Evolutionary conservation across 2,329 filamentous ascomycete species (phyloP), one percentile per base, ranked within the genome.

Genomic region (Cryphonectria japonica): DNA sequence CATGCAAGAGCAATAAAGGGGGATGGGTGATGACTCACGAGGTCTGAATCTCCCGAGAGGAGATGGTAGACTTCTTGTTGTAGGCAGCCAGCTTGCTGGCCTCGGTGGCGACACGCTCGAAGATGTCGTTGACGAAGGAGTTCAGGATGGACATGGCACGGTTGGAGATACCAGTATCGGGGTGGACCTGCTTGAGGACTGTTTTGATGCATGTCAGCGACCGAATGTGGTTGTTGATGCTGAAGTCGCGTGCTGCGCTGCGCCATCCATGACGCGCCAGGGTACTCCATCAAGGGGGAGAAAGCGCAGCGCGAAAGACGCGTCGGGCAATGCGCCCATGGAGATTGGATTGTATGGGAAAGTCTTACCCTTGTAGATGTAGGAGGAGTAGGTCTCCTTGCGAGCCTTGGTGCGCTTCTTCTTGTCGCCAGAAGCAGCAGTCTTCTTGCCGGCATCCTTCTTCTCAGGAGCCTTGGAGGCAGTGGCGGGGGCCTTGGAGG

Each of bases 11-110:
- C 61, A 32, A 91, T 89, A 11, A 16, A 7, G 11, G 5, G 13
- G n/a, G 7, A 26, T 39, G 37, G 46, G 14, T 50, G 22, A 26
- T 52, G 41, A 85, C 88, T 76, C 84, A 91, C 84, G 96, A 98
- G 78, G 96, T 99, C 90, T 99, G 96, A 82, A 99, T 99, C 87
- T 99, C 96, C 81, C 96, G 93, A 77, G 96, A 98, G 69, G 95
- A 98, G 86, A 99, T 99, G 83, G 96, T 99, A 67, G 95, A 98
- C 90, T 99, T 99, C 93, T 98, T 99, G 92, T 99, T 99, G 90
- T 99, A 99, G 75, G 96, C 96, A 78, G 96, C 96, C 74, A 99
- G 92, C 92, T 99, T 99, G 83, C 94, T 97, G 67, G 96, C 96
- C 86, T 99, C 96, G 72, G 96, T 98, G 76, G 96, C 96, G 78